Evolutionary conservation across 1,284 basidiomycete genomes (phyloP).

Genomic region (Cutaneotrichosporon cutaneum): DNA sequence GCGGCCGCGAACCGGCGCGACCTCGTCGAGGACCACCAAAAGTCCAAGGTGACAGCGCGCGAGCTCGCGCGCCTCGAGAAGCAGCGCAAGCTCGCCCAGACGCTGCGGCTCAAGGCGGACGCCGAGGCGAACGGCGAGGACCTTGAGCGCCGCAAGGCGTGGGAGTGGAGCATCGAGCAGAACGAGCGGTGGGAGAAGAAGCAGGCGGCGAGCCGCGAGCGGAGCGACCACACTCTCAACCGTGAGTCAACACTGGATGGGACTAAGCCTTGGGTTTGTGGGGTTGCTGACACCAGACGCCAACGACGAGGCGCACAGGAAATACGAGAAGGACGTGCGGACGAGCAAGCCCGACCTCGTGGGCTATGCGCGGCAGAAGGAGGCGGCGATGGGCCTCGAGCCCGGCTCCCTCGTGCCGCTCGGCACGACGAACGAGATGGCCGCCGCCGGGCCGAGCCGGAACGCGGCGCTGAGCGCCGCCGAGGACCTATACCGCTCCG

Average conservation of each 20-base stretch:
- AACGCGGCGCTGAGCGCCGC: slow-evolving; percentile 57
- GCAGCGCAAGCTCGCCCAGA: slow-evolving; percentile 83
- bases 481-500: slow-evolving; percentile 82
- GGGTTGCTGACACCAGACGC: slow-evolving; percentile 68
- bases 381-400: slow-evolving; percentile 70
- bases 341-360: slow-evolving; percentile 80
- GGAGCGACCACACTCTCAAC: slow-evolving; percentile 60
- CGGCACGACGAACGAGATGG: slow-evolving; percentile 44
- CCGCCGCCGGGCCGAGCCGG: slow-evolving; percentile 34
- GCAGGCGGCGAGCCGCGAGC: slow-evolving; percentile 59
- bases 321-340: slow-evolving; percentile 88
- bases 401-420: slow-evolving; percentile 61
- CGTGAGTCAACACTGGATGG: too few relatives aligned
- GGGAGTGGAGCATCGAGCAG: slow-evolving; percentile 92
- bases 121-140: slow-evolving; percentile 79
- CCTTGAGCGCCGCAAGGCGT: slow-evolving; percentile 74
- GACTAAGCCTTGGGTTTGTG: too few relatives aligned
- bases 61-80: slow-evolving; percentile 78
- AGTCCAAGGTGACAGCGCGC: slow-evolving; percentile 68
- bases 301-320: slow-evolving; percentile 77
- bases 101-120: slow-evolving; percentile 78
- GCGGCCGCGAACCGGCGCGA: slow-evolving; percentile 77
- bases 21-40: slow-evolving; percentile 75
- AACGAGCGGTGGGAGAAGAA: slow-evolving; percentile 94
- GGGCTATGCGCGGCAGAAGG: slow-evolving; percentile 82